Conservation (phyloP, 2,329 filamentous ascomycete genomes). For the Phyllosticta citrichinensis region DNA sequence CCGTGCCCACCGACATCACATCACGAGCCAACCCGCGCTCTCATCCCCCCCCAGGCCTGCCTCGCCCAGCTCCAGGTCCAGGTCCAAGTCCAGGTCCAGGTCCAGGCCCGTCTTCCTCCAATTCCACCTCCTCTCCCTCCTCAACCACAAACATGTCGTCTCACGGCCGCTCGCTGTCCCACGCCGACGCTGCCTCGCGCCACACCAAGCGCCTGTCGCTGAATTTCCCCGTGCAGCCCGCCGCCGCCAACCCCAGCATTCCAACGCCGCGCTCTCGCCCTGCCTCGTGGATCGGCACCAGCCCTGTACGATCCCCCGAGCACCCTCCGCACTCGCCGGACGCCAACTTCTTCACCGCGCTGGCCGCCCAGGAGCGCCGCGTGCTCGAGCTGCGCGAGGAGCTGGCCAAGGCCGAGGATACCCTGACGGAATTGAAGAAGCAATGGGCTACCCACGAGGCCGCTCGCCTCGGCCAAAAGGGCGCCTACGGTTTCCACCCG, state of each 20-base stretch:
- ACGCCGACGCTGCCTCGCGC: conserved; percentile 21
- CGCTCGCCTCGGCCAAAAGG: conserved; percentile 54
- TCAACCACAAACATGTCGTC: conserved; percentile 14
- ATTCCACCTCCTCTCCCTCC: not conserved
- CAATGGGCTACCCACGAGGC: conserved; percentile 74
- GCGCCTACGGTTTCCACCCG: conserved; percentile 37
- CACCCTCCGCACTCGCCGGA: conserved; percentile 18
- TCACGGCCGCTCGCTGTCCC: conserved; percentile 25
- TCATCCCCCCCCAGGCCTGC: not conserved
- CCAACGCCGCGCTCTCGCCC: conserved; percentile 26
- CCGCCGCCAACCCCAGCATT: conserved; percentile 17
- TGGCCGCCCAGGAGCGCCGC: conserved; percentile 82
- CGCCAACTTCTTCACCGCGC: conserved; percentile 64
- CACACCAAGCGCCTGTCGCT: conserved; percentile 38
- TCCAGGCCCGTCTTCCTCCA: conserved; percentile 9
- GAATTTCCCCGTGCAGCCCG: conserved; percentile 37
- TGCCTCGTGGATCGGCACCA: conserved; percentile 28
- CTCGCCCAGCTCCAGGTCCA: conserved; percentile 4
- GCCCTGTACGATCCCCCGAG: conserved; percentile 21
- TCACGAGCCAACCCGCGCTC: conserved; percentile 2
- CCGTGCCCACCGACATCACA: not conserved
- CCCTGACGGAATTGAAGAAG: conserved; percentile 67
- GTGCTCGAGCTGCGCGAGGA: conserved; percentile 90
- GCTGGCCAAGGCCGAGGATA: conserved; percentile 68
- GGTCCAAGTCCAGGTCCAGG: not conserved